A percentile compares a stretch with the other conserved stretches of the same genome.
Evolutionary conservation across 805 yeast species (phyloP).

Genomic region (Wickerhamiella australiensis): DNA sequence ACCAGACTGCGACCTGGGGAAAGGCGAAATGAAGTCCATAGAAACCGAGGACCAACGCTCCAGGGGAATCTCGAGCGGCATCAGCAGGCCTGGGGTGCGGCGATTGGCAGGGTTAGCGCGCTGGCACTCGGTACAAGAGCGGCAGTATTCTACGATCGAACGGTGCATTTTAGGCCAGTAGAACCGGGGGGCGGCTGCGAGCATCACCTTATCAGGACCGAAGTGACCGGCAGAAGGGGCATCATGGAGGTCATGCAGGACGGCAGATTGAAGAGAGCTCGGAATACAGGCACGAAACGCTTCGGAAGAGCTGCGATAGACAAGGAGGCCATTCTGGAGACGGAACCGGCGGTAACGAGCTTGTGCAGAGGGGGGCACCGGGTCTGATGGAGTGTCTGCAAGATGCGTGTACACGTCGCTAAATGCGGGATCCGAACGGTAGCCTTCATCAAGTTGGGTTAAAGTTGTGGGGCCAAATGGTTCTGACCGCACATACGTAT

Average conservation of each 20-base stretch:
- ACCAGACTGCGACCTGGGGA: background rate
- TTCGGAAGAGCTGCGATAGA: conserved; percentile 1
- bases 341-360: background rate
- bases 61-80: background rate
- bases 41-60: conserved; percentile 1
- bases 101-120: background rate
- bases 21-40: background rate
- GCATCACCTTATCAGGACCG: background rate
- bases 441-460: background rate
- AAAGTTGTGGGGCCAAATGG: background rate
- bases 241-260: background rate
- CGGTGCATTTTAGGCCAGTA: background rate
- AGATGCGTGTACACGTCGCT: background rate
- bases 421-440: background rate
- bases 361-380: background rate
- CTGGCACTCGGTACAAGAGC: conserved; percentile 1
- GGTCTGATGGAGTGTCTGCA: background rate
- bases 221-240: background rate
- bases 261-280: background rate
- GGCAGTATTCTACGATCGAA: background rate
- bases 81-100: background rate
- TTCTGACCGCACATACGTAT: no score
- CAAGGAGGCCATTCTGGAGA: background rate
- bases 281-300: background rate
- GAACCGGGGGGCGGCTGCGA: background rate